A percentile compares a stretch with the other conserved stretches of the same genome.
These are phyloP conservation scores for Cercophora sp. DNA, from an alignment of 495 filamentous ascomycete genomes.

Conservation along the genomic window DNA sequence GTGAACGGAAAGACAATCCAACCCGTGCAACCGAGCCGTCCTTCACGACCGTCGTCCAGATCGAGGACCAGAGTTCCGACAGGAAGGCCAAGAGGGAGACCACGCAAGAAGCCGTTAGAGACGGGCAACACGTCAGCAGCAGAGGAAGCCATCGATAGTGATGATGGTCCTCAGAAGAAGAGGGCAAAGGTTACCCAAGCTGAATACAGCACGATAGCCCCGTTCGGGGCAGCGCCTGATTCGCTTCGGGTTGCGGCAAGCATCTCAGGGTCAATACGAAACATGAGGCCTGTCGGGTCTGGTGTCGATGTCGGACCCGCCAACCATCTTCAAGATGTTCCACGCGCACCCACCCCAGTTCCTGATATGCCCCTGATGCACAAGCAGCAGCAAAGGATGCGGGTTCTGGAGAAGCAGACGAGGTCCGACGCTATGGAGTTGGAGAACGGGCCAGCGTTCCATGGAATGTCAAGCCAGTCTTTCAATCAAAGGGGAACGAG, in stretches of 20 bases:
- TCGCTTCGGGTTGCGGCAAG: conserved; percentile 86
- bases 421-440: conserved; percentile 21
- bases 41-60: conserved; percentile 29
- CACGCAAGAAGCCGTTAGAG: conserved; percentile 43
- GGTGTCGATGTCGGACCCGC: conserved; percentile 45
- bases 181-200: conserved; percentile 69
- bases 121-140: conserved; percentile 59
- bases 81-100: conserved; percentile 43
- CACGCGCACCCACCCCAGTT: conserved; percentile 79
- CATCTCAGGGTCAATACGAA: conserved; percentile 81
- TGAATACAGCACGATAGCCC: conserved; percentile 61
- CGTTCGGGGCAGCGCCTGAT: conserved; percentile 66
- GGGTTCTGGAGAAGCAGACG: conserved; percentile 14
- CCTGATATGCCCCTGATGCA: conserved; percentile 37
- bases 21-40: conserved; percentile 5
- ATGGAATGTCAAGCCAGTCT: conserved; percentile 10
- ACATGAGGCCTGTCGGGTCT: conserved; percentile 68
- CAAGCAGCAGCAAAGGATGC: conserved; percentile 24
- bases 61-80: conserved; percentile 35
- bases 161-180: conserved; percentile 62
- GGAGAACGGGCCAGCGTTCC: conserved; percentile 13
- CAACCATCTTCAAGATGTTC: conserved; percentile 65
- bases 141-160: conserved; percentile 66
- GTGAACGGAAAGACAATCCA: conserved; percentile 1
- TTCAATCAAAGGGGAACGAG: conserved; percentile 20